Evolutionary conservation across 23 red algal genomes (phyloP).

Genomic region (Gracilaria vermiculophylla): DNA sequence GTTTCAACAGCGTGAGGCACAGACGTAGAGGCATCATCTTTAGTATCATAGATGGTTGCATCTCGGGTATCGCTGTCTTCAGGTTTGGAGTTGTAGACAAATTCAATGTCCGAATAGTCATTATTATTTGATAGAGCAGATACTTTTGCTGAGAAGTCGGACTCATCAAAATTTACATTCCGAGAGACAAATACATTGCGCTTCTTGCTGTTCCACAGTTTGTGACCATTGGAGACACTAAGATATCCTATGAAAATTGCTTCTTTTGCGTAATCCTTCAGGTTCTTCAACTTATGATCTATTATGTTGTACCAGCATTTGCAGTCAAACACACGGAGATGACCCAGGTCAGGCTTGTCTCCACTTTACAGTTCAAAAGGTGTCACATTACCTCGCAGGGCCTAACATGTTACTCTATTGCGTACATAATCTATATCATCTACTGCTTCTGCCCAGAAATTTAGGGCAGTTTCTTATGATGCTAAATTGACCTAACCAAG

Average conservation of each 20-base stretch:
- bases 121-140: too few relatives aligned
- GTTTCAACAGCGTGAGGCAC: too few relatives aligned
- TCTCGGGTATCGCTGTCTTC: too few relatives aligned
- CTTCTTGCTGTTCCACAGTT: not conserved
- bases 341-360: constrained; percentile 9
- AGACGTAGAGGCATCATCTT: too few relatives aligned
- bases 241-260: constrained; percentile 20
- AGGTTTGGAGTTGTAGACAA: too few relatives aligned
- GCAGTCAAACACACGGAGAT: constrained; percentile 12
- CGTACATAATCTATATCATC: not conserved
- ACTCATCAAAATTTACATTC: constrained; percentile 2
- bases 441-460: constrained; percentile 1
- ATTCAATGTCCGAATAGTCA: too few relatives aligned
- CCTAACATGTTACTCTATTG: constrained; percentile 1
- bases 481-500: constrained; percentile 3
- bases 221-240: not conserved
- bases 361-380: constrained; percentile 18
- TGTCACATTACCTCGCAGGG: not conserved
- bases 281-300: constrained; percentile 4
- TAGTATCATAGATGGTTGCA: too few relatives aligned
- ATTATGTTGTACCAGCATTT: constrained; percentile 15
- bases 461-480: constrained; percentile 10
- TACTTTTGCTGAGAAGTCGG: too few relatives aligned
- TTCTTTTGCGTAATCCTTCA: not conserved
- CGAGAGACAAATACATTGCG: not conserved